Evolutionary conservation across 2,329 filamentous ascomycete genomes (phyloP), one percentile per base, ranked within the genome.

Genomic region (Cladosporium sphaerospermum): DNA sequence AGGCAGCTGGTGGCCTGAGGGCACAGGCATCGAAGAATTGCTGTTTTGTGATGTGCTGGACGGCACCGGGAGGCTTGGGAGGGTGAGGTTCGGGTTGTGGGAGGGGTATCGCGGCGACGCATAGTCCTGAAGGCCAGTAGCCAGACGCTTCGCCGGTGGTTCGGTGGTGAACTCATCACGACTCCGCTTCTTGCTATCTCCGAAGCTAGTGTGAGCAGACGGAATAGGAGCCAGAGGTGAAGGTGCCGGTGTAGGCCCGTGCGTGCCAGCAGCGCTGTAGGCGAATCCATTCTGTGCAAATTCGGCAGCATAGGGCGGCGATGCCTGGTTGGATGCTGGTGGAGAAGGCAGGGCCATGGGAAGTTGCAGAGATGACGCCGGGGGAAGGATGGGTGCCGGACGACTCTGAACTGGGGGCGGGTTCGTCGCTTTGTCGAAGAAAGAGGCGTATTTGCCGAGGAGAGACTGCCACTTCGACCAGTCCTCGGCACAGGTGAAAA

Each of bases 401-500:
- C 52, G 71, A 65, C 13, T 65, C 62, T 39, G 62, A n/a, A 45
- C 45, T 43, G 71, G 68, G 47, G 67, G 70, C 57, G 65, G 64
- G 67, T 56, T 75, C 65, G 37, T 73, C 31, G 88, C 87, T 54
- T 80, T 80, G 61, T 91, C 84, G 71, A 89, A 90, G 71, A 90
- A 96, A 49, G 85, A 83, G 59, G 85, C 84, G 67, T 96, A 96
- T 60, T 85, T 86, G 49, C 86, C 81, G 52, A 97, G 76, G 68
- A 90, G 90, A 57, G 78, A 75, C 64, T 96, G 84, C 93, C 93
- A 97, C 51, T 84, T 80, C 45, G 83, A 79, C 93, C 93, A 99
- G 67, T 96, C 82, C 50, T 83, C 79, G 66, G 89, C 85, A 3
- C 91, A 95, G 3, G 89, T 89, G 67, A 92, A 84, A 7, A 99